phyloP scores from a whole-genome alignment of 352 stramenopile species.

The Globisporangium emineosum region DNA sequence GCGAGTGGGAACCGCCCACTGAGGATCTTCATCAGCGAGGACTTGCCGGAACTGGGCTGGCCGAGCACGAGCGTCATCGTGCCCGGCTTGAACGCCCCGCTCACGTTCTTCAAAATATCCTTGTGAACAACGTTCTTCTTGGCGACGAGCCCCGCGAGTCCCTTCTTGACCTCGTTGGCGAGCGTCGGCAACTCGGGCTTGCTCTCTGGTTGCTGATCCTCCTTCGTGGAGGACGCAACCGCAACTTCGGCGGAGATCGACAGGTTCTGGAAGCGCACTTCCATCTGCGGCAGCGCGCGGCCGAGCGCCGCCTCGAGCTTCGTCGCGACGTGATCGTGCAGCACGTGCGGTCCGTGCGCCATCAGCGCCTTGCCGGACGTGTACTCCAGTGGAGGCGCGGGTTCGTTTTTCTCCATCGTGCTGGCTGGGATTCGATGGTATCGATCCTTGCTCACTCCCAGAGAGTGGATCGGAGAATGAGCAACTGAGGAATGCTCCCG shows the following conservation, averaged over 20 bases:
- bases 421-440: no score
- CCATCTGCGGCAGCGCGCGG: background rate
- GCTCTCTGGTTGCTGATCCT: background rate
- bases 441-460: background rate
- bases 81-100: background rate
- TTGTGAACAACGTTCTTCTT: background rate
- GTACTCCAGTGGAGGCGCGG: background rate
- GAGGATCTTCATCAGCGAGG: background rate
- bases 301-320: background rate
- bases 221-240: background rate
- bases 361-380: background rate
- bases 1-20: background rate
- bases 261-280: background rate
- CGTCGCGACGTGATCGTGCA: background rate
- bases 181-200: background rate
- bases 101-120: background rate
- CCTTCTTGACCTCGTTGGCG: background rate
- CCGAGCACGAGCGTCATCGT: background rate
- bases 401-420: background rate
- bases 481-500: background rate
- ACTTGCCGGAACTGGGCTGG: background rate
- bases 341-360: background rate
- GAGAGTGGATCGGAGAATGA: background rate
- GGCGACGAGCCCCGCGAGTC: background rate
- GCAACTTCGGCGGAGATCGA: background rate